Evolutionary conservation across 176 grass and related monocot species (phyloP).

Genomic region (Carex scoparia): DNA sequence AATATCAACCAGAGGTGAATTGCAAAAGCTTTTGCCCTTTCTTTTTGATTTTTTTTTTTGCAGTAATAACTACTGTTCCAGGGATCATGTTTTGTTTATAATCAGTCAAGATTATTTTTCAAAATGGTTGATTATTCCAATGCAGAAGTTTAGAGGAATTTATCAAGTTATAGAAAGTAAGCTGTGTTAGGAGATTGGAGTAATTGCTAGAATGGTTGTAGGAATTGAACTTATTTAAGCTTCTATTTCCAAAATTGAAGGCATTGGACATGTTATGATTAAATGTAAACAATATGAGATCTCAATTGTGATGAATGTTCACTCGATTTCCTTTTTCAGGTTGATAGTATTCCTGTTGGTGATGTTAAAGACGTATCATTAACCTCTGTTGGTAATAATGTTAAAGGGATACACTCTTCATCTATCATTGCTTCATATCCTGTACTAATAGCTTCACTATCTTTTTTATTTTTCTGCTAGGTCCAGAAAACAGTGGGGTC

Average conservation of each 20-base stretch:
- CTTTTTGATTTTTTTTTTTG: neutral
- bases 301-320: neutral
- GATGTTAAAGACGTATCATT: conserved; percentile 4
- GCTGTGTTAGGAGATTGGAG: neutral
- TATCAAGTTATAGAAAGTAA: neutral
- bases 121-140: neutral
- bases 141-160: neutral
- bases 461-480: conserved; percentile 25
- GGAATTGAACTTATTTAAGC: conserved; percentile 16
- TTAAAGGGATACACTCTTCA: neutral
- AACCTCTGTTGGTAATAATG: conserved; percentile 24
- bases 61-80: neutral
- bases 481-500: conserved; percentile 27
- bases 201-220: neutral
- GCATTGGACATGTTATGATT: neutral
- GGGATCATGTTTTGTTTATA: neutral
- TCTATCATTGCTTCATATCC: neutral
- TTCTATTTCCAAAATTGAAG: neutral
- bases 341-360: conserved; percentile 4
- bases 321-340: conserved; percentile 18
- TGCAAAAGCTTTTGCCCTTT: neutral
- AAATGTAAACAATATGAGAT: neutral
- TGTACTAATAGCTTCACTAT: neutral
- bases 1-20: conserved; percentile 25
- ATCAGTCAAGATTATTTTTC: neutral